These are phyloP conservation scores for Pichia nanzhaoensis DNA, from an alignment of 805 yeast species.

Conservation along the genomic window DNA sequence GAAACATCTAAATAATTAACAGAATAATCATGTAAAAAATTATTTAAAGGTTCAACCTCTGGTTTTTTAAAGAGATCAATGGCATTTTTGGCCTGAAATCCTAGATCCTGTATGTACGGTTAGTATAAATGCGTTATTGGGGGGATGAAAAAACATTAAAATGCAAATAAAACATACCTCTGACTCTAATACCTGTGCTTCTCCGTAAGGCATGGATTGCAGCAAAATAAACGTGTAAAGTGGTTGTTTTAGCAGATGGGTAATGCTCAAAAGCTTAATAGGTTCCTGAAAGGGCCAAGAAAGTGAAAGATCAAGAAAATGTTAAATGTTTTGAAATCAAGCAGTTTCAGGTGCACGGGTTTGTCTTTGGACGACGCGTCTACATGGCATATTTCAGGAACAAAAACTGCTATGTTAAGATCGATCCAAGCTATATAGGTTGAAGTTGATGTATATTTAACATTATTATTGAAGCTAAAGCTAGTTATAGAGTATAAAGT, in stretches of 20 bases:
- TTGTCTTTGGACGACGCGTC: too few species aligned
- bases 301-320: background rate
- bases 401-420: too few species aligned
- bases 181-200: conserved; percentile 16
- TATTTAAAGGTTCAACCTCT: background rate
- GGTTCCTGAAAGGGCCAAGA: too few species aligned
- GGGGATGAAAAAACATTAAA: background rate
- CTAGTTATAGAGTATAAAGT: background rate
- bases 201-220: conserved; percentile 8
- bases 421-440: too few species aligned
- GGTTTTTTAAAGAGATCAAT: conserved; percentile 19
- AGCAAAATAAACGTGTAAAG: too few species aligned
- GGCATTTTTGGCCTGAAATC: conserved; percentile 25
- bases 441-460: too few species aligned
- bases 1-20: conserved; percentile 20
- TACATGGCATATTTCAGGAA: too few species aligned
- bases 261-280: too few species aligned
- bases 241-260: too few species aligned
- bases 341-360: too few species aligned
- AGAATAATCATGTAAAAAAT: background rate
- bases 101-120: conserved; percentile 20
- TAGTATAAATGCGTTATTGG: too few species aligned
- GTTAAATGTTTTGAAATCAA: too few species aligned
- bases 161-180: conserved; percentile 18
- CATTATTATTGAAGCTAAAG: background rate